phyloP scores from a whole-genome alignment of 352 stramenopile species.

The Globisporangium rhizosaccharum region DNA sequence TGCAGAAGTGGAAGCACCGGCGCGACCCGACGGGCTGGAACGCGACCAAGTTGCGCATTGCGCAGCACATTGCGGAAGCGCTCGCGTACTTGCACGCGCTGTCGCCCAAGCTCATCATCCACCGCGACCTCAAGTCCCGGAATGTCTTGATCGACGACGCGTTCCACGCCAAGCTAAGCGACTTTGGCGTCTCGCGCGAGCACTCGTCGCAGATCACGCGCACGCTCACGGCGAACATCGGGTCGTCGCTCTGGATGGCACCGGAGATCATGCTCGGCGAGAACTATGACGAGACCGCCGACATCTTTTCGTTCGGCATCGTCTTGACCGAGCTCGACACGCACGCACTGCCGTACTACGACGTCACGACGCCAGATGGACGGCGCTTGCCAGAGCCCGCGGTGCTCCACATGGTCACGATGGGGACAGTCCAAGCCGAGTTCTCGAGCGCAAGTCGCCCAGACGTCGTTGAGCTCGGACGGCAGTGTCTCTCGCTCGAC shows the following conservation, averaged over 20 bases:
- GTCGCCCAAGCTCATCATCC: slow-evolving; percentile 27
- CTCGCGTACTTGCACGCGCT: slow-evolving; percentile 45
- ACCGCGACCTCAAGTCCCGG: slow-evolving; percentile 50
- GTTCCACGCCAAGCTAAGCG: slow-evolving; percentile 34
- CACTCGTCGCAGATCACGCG: slow-evolving; percentile 19
- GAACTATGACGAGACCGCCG: slow-evolving; percentile 30
- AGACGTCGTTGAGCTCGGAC: slow-evolving; percentile 22
- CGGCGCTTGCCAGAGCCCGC: slow-evolving; percentile 4
- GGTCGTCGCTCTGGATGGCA: slow-evolving; percentile 39
- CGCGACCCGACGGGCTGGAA: slow-evolving; percentile 16
- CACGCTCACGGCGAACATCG: slow-evolving; percentile 22
- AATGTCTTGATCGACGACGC: slow-evolving; percentile 35
- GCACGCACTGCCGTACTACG: slow-evolving; percentile 24
- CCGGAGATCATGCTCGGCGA: slow-evolving; percentile 43
- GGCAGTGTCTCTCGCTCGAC: slow-evolving; percentile 22
- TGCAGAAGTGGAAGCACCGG: slow-evolving; percentile 17
- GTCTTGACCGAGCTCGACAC: slow-evolving; percentile 41
- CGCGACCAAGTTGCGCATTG: slow-evolving; percentile 20
- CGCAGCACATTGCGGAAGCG: slow-evolving; percentile 25
- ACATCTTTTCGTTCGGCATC: slow-evolving; percentile 50
- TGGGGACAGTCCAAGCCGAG: slow-evolving; percentile 23
- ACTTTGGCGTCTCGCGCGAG: slow-evolving; percentile 42
- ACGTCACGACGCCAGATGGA: slow-evolving; percentile 13
- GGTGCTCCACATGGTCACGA: slow-evolving; percentile 2
- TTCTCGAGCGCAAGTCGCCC: slow-evolving; percentile 17